phyloP scores from a whole-genome alignment of 1,139 yeast genomes.

The Kazachstania sp. region DNA sequence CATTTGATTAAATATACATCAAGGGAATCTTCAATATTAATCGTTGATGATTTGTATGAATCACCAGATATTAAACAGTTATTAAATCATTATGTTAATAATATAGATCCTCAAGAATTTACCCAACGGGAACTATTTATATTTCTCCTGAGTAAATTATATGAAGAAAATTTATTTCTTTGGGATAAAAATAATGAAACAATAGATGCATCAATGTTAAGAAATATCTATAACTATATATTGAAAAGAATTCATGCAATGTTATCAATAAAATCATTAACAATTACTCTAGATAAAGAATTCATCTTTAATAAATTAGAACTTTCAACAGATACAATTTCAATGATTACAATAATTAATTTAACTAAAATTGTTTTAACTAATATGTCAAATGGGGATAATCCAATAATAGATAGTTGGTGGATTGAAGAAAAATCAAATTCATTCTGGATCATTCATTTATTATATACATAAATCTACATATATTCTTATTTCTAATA shows the following conservation, averaged over 20 bases:
- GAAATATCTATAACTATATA: slow-evolving; percentile 11
- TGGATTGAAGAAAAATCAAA: slow-evolving; percentile 17
- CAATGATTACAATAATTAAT: slow-evolving; percentile 13
- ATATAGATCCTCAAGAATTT: no score
- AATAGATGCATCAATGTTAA: slow-evolving; percentile 9
- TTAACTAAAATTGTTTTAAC: slow-evolving; percentile 12
- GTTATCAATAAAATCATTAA: slow-evolving; percentile 12
- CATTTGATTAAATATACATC: no score
- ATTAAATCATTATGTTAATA: no score
- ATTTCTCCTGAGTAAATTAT: neutral
- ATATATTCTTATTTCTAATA: neutral
- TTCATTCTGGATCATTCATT: slow-evolving; percentile 10
- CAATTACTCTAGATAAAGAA: slow-evolving; percentile 11
- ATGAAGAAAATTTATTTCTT: neutral
- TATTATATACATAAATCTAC: slow-evolving; percentile 8
- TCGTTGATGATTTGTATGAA: no score
- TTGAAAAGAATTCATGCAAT: slow-evolving; percentile 10
- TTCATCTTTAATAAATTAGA: slow-evolving; percentile 9
- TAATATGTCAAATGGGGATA: neutral
- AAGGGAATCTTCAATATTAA: no score
- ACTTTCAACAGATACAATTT: slow-evolving; percentile 7
- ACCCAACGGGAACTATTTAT: no score
- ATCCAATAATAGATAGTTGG: slow-evolving; percentile 12
- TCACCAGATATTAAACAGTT: no score
- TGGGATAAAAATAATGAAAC: neutral